Evolutionary conservation across 2,329 filamentous ascomycete genomes (phyloP), one percentile per base, ranked within the genome.

Genomic region (Fusarium euwallaceae): DNA sequence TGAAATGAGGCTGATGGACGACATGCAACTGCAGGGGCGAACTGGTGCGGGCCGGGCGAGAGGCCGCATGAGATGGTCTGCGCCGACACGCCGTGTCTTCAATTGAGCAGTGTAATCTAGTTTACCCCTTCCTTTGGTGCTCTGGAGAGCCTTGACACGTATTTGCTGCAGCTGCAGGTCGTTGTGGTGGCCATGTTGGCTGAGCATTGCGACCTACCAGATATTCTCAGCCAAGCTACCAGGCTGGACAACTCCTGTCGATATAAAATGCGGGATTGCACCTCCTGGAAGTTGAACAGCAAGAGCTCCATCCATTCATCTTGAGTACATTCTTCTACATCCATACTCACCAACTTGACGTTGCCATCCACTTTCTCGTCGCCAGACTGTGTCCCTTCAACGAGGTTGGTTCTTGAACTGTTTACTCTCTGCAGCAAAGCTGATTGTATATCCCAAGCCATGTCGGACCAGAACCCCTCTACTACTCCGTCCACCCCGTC

Each of bases 181-280:
- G 24, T 53, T 53, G 48, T 53, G 48, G 48, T 53, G 48, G 48
- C 48, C 48, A 53, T 53, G 48, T 53, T 53, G 48, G 22, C 48
- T 29, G 48, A 53, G 48, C 16, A 32, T 22, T 53, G 48, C 10
- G 22, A 53, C 24, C 24, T 53, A 53, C 48, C 8, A 53, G 48
- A 53, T 3, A 4, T 53, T 51, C 45, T 51, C 45, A 51, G 24
- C 48, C 27, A 27, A 24, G 43, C 20, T 27, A 1, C 11, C 41
- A 45, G 41, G 41, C 41, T 45, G 4, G 43, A 48, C 20, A 48
- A 16, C 43, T 48, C 43, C 24, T 2, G 43, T 48, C 43, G 20
- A 48, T 24, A 48, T 48, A 48, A 48, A 48, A 48, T 4, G 43
- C 43, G 43, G 20, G 43, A 48, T 24, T 48, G 43, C 20, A 24